Evolutionary conservation across 495 filamentous ascomycete genomes (phyloP).

Genomic region (Penicillium pulvis): DNA sequence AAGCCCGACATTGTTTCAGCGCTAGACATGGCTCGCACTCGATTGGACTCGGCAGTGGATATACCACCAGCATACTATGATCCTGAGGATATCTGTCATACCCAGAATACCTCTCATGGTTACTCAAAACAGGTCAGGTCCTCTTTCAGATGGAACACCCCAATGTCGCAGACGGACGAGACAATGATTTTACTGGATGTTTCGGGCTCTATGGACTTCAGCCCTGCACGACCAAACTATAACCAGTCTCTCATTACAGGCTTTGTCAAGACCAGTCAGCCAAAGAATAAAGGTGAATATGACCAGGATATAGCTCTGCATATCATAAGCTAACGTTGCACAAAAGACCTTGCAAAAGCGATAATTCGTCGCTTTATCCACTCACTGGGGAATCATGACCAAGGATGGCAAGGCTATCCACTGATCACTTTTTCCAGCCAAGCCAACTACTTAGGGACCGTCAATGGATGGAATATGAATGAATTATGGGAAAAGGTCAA

Average conservation of each 20-base stretch:
- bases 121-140: constrained; percentile 50
- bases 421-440: constrained; percentile 43
- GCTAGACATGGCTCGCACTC: constrained; percentile 40
- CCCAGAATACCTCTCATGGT: constrained; percentile 37
- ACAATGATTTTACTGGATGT: constrained; percentile 51
- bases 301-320: neutral
- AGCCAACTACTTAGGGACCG: constrained; percentile 36
- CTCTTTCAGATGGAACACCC: constrained; percentile 33
- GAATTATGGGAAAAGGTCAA: constrained; percentile 36
- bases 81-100: constrained; percentile 40
- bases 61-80: constrained; percentile 42
- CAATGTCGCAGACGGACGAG: constrained; percentile 39
- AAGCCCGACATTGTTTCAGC: constrained; percentile 47
- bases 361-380: constrained; percentile 47
- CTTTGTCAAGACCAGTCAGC: constrained; percentile 38
- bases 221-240: constrained; percentile 43
- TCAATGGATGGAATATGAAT: constrained; percentile 41
- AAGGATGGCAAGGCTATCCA: constrained; percentile 39
- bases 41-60: constrained; percentile 44
- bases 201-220: constrained; percentile 48
- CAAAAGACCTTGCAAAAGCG: constrained; percentile 43
- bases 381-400: constrained; percentile 45
- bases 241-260: constrained; percentile 47
- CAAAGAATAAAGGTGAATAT: constrained; percentile 44
- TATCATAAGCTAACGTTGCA: neutral